Evolutionary conservation across 2,329 filamentous ascomycete species (phyloP), one percentile per base, ranked within the genome.

Genomic region (Sporothrix globosa): DNA sequence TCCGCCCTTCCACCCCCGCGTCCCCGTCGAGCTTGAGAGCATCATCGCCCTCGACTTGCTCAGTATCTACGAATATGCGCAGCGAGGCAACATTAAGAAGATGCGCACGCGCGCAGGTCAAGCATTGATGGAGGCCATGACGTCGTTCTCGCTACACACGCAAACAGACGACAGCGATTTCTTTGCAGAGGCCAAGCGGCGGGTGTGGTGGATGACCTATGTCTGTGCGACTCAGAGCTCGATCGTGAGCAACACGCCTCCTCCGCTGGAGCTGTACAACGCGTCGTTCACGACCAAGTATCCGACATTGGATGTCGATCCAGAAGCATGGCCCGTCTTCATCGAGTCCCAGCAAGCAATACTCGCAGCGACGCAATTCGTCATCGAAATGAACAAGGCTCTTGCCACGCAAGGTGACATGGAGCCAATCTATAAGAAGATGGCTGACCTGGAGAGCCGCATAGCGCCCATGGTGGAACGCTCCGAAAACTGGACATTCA

Each of bases 191-290:
- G 82, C 82, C 14, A 81, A 80, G 73, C 78, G 83, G 41, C 79
- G 84, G 41, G 79, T 81, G 6, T 86, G 84, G 84, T 86, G 84
- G 84, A 85, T 85, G 82, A 85, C 83, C 78, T 86, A 86, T 71
- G 80, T 85, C 19, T 82, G 80, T 71, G 81, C 82, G 5, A 84
- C 83, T 54, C 84, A 87, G 74, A 82, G 80, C 13, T 81, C 83
- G 1, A 85, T 86, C 68, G 82, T 86, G 27, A 84, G 82, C 76
- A 84, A 83, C 69, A 81, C 80, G 71, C 70, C 73, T 13, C 73
- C 73, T 0, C 73, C 73, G 0, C 41, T 74, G n/a, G 71, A 74
- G n/a, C 69, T 74, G 3, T 74, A 70, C 41, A 27, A 17, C 3
- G 24, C 81, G 3, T 81, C 80, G 54, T 85, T 84, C 68, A 84